Conservation (phyloP, 2,329 filamentous ascomycete genomes). For the Trichoderma sp. region DNA sequence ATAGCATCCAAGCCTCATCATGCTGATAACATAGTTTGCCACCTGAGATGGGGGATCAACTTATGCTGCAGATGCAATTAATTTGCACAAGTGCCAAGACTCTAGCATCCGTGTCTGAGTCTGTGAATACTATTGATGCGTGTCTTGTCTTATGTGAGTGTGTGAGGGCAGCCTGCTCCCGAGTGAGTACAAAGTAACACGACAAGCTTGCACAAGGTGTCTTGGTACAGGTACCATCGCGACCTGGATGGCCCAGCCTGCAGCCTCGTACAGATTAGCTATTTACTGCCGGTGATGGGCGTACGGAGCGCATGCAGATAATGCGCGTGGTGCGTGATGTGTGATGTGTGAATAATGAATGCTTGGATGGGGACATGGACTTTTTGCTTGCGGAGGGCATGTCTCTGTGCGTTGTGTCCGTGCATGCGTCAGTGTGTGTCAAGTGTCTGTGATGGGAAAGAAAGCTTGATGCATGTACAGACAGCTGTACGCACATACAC, state of each 20-base stretch:
- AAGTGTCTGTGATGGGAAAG: background rate
- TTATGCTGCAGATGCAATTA: slow-evolving; percentile 7
- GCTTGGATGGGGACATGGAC: background rate
- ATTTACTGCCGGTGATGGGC: background rate
- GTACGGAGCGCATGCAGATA: slow-evolving; percentile 24
- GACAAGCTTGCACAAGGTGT: background rate
- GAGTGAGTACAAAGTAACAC: background rate
- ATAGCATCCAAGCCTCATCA: background rate
- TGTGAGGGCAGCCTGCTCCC: background rate
- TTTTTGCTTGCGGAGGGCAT: background rate
- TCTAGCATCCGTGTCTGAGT: background rate
- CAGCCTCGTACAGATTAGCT: slow-evolving; percentile 24
- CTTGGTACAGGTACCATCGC: background rate
- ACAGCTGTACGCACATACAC: slow-evolving; percentile 1
- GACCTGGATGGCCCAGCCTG: background rate
- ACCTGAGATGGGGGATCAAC: background rate
- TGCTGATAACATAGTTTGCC: background rate
- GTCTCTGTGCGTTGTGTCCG: background rate
- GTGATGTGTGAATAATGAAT: background rate
- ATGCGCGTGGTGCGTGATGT: background rate
- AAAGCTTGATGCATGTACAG: background rate
- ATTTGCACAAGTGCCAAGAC: background rate
- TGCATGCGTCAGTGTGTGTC: background rate
- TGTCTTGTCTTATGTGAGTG: background rate
- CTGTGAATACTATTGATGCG: background rate